Conservation (phyloP, 2,329 filamentous ascomycete species). For the Fusarium udum region DNA sequence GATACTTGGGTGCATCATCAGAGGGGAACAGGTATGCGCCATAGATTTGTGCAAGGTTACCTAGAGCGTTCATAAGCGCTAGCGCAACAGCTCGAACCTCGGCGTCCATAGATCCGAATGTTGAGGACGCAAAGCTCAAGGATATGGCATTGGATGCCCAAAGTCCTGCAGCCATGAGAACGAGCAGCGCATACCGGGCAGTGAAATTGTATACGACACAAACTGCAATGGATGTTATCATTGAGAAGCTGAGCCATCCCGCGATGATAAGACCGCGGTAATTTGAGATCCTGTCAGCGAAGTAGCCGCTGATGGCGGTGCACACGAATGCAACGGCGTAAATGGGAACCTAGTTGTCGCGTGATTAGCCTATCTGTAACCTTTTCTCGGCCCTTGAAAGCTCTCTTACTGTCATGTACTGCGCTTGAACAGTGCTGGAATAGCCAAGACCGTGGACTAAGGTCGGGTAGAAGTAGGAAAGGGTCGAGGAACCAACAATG, state of each 20-base stretch:
- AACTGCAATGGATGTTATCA: conserved; percentile 47
- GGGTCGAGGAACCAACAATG: neutral
- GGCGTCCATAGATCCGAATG: conserved; percentile 59
- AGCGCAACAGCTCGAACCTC: conserved; percentile 59
- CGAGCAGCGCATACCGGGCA: conserved; percentile 61
- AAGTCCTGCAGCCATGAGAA: conserved; percentile 64
- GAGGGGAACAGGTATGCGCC: neutral
- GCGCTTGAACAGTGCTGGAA: neutral
- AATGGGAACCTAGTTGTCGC: neutral
- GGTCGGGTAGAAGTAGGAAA: neutral
- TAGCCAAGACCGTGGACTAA: neutral
- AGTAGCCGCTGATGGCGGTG: neutral
- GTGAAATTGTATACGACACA: conserved; percentile 62
- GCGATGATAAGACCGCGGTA: neutral
- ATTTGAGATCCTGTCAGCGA: neutral
- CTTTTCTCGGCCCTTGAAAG: neutral
- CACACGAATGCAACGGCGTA: neutral
- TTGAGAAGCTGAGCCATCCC: neutral
- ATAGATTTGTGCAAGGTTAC: neutral
- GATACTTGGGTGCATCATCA: neutral
- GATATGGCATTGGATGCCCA: conserved; percentile 63
- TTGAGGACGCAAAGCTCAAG: conserved; percentile 61
- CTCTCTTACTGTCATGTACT: neutral
- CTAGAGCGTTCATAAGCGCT: conserved; percentile 59
- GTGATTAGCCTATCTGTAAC: neutral